Percentiles rank a stretch among this genome's conserved stretches.
phyloP scores from a whole-genome alignment of 441 rosid species.

The Pelargonium cotyledonis region DNA sequence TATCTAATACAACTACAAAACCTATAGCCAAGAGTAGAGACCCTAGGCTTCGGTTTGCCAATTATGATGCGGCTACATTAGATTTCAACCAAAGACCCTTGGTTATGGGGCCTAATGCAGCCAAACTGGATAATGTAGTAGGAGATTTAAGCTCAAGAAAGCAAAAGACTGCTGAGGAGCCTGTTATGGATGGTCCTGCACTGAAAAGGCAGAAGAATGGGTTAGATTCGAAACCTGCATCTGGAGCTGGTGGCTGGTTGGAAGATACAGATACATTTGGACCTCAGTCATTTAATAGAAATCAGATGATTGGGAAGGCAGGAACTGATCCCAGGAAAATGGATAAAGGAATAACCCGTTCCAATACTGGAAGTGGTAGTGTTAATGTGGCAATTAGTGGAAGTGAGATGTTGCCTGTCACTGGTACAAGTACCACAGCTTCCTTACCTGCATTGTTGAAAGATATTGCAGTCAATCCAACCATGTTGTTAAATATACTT shows the following conservation, averaged over 20 bases:
- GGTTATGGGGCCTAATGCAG: constrained; percentile 24
- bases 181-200: constrained; percentile 41
- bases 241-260: constrained; percentile 64
- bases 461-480: constrained; percentile 66
- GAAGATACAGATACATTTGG: constrained; percentile 49
- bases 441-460: constrained; percentile 54
- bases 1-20: constrained; percentile 36
- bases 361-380: constrained; percentile 27
- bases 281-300: constrained; percentile 29
- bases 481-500: constrained; percentile 56
- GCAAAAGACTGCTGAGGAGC: constrained; percentile 52
- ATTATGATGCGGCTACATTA: constrained; percentile 36
- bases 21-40: constrained; percentile 73
- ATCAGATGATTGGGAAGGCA: constrained; percentile 25
- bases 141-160: constrained; percentile 46
- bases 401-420: constrained; percentile 31
- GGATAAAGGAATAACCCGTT: constrained; percentile 35
- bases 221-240: constrained; percentile 30
- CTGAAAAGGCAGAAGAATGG: constrained; percentile 57
- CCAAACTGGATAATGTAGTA: constrained; percentile 36
- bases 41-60: constrained; percentile 73
- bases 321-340: constrained; percentile 37
- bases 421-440: constrained; percentile 26
- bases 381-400: constrained; percentile 28
- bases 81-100: constrained; percentile 31